Conservation (phyloP, 2,329 filamentous ascomycete species). For the Didymellaceae sp. region DNA sequence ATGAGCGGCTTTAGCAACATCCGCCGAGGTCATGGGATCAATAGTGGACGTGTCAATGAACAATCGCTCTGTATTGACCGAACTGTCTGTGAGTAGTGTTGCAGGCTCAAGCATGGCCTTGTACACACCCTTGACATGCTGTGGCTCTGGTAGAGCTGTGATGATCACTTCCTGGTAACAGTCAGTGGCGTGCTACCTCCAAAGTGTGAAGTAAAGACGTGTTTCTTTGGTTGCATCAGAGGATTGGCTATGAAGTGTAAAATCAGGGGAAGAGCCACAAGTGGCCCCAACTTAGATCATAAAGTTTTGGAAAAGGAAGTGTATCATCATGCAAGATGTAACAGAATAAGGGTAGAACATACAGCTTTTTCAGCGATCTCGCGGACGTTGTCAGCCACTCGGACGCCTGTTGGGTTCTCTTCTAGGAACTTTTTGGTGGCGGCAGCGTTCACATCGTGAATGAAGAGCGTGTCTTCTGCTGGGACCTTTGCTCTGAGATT, state of each 20-base stretch:
- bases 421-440: constrained; percentile 63
- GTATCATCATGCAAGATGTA: constrained; percentile 56
- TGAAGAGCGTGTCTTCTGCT: constrained; percentile 64
- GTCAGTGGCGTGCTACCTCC: constrained; percentile 22
- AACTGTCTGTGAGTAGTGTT: constrained; percentile 56
- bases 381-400: constrained; percentile 63
- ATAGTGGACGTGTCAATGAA: constrained; percentile 98
- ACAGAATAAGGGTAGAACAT: constrained; percentile 45
- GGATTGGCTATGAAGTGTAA: constrained; percentile 73
- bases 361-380: constrained; percentile 72
- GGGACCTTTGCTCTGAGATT: constrained; percentile 73
- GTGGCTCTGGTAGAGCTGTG: constrained; percentile 86
- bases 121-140: constrained; percentile 86
- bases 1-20: constrained; percentile 74
- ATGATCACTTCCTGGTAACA: constrained; percentile 76
- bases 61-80: constrained; percentile 66
- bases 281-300: constrained; percentile 78
- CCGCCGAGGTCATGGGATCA: constrained; percentile 82
- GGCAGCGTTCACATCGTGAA: constrained; percentile 70
- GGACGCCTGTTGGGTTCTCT: constrained; percentile 61
- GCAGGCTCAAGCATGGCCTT: constrained; percentile 71
- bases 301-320: constrained; percentile 53
- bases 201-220: constrained; percentile 10
- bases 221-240: constrained; percentile 59
- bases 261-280: constrained; percentile 67